phyloP scores from a whole-genome alignment of 169 alveolate genomes.

The Plasmodium sp. region DNA sequence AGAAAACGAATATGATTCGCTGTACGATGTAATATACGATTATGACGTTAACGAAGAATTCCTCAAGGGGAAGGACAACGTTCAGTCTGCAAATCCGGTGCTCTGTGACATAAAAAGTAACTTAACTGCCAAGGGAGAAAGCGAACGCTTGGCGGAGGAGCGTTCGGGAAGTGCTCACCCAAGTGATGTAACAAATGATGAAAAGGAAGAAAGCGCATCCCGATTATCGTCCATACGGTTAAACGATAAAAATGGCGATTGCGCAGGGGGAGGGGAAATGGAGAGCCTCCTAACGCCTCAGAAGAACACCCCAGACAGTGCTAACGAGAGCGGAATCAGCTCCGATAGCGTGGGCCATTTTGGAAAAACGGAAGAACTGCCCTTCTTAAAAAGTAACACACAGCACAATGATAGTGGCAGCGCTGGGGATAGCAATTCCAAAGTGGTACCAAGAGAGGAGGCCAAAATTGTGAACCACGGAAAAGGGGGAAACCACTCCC shows the following conservation, averaged over 20 bases:
- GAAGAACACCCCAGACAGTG: neutral
- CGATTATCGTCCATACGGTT: neutral
- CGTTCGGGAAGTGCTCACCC: neutral
- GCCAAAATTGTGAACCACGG: neutral
- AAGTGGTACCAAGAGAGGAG: neutral
- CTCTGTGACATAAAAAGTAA: slow-evolving; percentile 7
- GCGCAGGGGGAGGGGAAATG: neutral
- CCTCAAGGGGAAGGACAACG: neutral
- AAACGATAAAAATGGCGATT: neutral
- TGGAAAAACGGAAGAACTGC: neutral
- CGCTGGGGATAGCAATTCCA: neutral
- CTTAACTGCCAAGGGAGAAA: slow-evolving; percentile 3
- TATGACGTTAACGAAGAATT: slow-evolving; percentile 46
- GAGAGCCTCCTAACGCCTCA: neutral
- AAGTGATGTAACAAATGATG: neutral
- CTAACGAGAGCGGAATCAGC: neutral
- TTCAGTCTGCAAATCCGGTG: neutral
- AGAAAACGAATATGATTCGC: slow-evolving; percentile 56
- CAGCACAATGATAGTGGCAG: neutral
- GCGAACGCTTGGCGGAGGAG: neutral
- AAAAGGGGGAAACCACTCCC: neutral
- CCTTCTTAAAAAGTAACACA: neutral
- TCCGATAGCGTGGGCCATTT: neutral
- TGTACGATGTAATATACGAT: slow-evolving; percentile 61
- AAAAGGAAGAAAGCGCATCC: neutral